Conservation (phyloP, 1,139 yeast genomes). For the Diutina neorugosa region DNA sequence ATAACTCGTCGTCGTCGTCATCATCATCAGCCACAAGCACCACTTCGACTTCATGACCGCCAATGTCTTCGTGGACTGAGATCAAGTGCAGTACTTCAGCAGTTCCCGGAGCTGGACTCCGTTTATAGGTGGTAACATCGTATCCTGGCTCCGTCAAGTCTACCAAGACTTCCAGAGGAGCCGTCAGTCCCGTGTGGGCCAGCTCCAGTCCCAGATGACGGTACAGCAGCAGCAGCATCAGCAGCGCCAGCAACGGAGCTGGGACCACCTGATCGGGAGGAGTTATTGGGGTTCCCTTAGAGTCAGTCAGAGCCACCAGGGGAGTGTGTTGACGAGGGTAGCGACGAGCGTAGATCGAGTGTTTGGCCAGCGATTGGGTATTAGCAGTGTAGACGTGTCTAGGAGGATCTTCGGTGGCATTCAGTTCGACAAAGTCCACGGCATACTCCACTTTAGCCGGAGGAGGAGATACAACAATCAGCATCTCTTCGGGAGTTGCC, state of each 20-base stretch:
- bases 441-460: neutral
- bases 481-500: neutral
- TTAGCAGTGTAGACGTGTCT: neutral
- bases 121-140: neutral
- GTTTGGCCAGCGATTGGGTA: neutral
- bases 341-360: neutral
- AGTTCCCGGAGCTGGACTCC: neutral
- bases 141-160: neutral
- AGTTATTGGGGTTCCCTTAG: neutral
- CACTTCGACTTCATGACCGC: neutral
- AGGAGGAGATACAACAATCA: neutral
- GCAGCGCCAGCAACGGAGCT: neutral
- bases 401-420: neutral
- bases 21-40: constrained; percentile 1
- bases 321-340: neutral
- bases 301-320: neutral
- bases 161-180: constrained; percentile 2
- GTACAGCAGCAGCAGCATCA: neutral
- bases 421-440: neutral
- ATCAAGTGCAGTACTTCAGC: neutral
- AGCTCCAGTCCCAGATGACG: neutral
- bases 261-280: neutral
- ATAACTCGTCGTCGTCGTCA: constrained; percentile 1
- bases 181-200: neutral
- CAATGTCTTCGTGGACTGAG: neutral